phyloP scores from a whole-genome alignment of 2,329 filamentous ascomycete genomes.

The Calonectria montana region DNA sequence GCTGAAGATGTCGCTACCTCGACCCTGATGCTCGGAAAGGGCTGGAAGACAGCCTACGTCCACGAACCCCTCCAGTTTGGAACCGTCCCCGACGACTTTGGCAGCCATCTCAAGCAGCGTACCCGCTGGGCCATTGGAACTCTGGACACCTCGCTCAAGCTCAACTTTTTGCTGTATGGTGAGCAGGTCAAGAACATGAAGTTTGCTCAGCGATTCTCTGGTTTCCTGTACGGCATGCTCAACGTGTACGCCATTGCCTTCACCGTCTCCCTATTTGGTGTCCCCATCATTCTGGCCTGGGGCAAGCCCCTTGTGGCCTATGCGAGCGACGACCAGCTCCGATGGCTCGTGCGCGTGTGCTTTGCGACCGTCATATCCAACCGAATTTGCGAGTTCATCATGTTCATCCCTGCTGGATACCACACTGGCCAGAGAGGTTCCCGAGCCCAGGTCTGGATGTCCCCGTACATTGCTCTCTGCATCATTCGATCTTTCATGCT shows the following conservation, averaged over 20 bases:
- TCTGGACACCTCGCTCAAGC: slow-evolving; percentile 69
- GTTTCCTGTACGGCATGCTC: slow-evolving; percentile 62
- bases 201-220: slow-evolving; percentile 58
- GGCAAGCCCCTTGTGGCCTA: slow-evolving; percentile 69
- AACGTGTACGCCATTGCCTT: slow-evolving; percentile 68
- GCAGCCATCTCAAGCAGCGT: slow-evolving; percentile 67
- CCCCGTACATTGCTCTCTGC: slow-evolving; percentile 69
- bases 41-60: slow-evolving; percentile 61
- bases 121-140: slow-evolving; percentile 68
- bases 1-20: not conserved
- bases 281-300: slow-evolving; percentile 68
- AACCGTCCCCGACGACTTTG: slow-evolving; percentile 67
- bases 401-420: slow-evolving; percentile 70
- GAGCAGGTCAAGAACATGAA: slow-evolving; percentile 64
- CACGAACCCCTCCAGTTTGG: slow-evolving; percentile 71
- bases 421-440: slow-evolving; percentile 68
- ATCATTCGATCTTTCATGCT: slow-evolving; percentile 69
- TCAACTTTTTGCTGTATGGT: slow-evolving; percentile 70
- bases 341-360: slow-evolving; percentile 67
- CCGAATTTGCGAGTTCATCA: slow-evolving; percentile 67
- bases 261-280: slow-evolving; percentile 65
- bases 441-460: slow-evolving; percentile 71
- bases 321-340: slow-evolving; percentile 62
- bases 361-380: slow-evolving; percentile 63
- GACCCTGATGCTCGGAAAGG: not conserved